Conservation (phyloP, 1,284 basidiomycete species). For the Cryptococcus hybrid region DNA sequence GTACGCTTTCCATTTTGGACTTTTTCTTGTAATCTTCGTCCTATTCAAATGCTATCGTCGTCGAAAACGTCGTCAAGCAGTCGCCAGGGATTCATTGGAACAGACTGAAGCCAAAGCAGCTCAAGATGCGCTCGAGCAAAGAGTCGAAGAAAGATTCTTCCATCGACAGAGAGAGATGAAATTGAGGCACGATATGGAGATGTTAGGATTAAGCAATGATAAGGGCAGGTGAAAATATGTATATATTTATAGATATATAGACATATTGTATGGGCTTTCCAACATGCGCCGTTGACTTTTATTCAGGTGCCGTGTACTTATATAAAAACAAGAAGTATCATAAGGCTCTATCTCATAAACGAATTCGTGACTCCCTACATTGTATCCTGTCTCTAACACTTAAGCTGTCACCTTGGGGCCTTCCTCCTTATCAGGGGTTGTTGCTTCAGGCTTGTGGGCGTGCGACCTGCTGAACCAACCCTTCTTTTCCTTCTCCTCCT, state of each 20-base stretch:
- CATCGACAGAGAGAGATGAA: conserved; percentile 5
- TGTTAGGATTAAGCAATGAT: background rate
- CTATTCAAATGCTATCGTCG: background rate
- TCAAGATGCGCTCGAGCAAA: background rate
- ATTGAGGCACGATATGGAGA: conserved; percentile 1
- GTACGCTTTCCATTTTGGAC: background rate
- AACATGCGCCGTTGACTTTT: background rate
- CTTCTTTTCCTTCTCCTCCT: conserved; percentile 29
- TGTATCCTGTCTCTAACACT: no score
- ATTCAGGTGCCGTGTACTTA: background rate
- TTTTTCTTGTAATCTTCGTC: background rate
- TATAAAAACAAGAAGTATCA: no score
- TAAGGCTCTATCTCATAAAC: no score
- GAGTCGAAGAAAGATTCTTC: conserved; percentile 1
- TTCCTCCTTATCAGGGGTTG: conserved; percentile 4
- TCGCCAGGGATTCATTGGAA: background rate
- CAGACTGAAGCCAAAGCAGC: background rate
- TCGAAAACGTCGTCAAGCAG: background rate
- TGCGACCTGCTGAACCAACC: conserved; percentile 14
- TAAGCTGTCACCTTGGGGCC: conserved; percentile 6
- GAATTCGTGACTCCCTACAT: no score
- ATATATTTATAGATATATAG: background rate
- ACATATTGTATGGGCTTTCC: background rate
- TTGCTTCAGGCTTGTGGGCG: conserved; percentile 3
- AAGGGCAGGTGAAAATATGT: background rate